Conservation (phyloP, 2,329 filamentous ascomycete species). For the Tolypocladium amazonense region DNA sequence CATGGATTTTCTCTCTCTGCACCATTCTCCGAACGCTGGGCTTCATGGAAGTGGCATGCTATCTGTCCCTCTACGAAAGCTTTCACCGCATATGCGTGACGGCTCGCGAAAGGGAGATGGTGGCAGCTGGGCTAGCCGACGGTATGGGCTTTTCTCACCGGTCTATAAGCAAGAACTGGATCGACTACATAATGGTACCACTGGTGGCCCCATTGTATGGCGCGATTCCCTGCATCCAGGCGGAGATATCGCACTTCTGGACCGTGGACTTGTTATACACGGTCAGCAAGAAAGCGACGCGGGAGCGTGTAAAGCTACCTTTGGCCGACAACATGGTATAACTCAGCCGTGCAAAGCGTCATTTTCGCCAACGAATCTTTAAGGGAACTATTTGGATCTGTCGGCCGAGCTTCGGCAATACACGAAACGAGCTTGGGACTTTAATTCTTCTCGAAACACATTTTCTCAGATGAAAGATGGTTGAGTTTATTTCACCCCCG, state of each 20-base stretch:
- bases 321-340: constrained; percentile 32
- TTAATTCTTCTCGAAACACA: not conserved
- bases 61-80: constrained; percentile 56
- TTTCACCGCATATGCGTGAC: constrained; percentile 54
- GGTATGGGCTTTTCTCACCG: constrained; percentile 56
- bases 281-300: constrained; percentile 58
- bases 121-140: constrained; percentile 49
- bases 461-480: constrained; percentile 8
- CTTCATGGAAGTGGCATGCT: constrained; percentile 51
- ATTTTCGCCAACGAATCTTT: not conserved
- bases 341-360: constrained; percentile 2
- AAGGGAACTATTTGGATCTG: constrained; percentile 5
- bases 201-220: constrained; percentile 59
- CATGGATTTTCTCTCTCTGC: constrained; percentile 50
- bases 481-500: not conserved
- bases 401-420: constrained; percentile 1
- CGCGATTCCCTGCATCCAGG: constrained; percentile 55
- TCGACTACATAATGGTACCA: constrained; percentile 56
- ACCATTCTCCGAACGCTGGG: constrained; percentile 49
- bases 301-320: constrained; percentile 35
- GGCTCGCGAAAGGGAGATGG: constrained; percentile 55
- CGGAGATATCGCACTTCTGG: constrained; percentile 60
- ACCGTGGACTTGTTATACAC: constrained; percentile 59
- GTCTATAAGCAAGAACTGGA: constrained; percentile 40
- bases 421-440: not conserved